A percentile compares a stretch with the other conserved stretches of the same genome.
These are phyloP conservation scores for Solanum tarapatanum DNA, from an alignment of 257 asterid species.

Conservation along the genomic window DNA sequence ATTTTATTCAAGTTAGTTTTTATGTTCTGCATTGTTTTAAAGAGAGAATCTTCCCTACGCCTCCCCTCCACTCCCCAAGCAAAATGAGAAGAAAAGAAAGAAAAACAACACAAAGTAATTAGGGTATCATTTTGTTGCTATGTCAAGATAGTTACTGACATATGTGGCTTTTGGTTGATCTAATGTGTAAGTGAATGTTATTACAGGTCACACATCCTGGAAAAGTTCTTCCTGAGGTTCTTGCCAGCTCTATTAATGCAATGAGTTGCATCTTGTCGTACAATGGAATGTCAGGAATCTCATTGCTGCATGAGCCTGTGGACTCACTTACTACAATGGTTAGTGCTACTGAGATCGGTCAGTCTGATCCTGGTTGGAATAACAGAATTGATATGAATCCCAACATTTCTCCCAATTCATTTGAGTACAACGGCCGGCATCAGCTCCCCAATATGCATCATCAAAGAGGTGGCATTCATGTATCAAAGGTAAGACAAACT, in stretches of 20 bases:
- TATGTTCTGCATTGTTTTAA: not conserved
- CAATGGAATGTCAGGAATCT: constrained; percentile 56
- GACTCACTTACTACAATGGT: constrained; percentile 30
- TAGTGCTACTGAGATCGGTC: constrained; percentile 30
- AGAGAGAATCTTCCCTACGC: not conserved
- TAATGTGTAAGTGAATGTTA: not conserved
- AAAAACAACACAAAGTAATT: not conserved
- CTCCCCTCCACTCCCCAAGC: too few relatives aligned
- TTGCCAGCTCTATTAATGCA: constrained; percentile 52
- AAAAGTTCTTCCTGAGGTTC: constrained; percentile 47
- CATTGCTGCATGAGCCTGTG: constrained; percentile 23
- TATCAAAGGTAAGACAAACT: not conserved
- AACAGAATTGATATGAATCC: constrained; percentile 4
- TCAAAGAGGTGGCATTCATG: not conserved
- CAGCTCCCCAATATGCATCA: constrained; percentile 3
- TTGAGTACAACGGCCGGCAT: not conserved
- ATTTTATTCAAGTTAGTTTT: constrained; percentile 49
- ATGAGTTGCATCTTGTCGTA: constrained; percentile 45
- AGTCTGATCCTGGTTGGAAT: constrained; percentile 1
- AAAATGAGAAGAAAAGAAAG: not conserved
- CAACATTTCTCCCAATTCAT: constrained; percentile 19
- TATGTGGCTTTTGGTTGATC: not conserved
- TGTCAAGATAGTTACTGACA: not conserved
- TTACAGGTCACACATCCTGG: constrained; percentile 50
- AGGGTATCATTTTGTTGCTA: not conserved